Evolutionary conservation across 345 rosid genomes (phyloP), one percentile per base, ranked within the genome.

Genomic region (Trapa bicornis): DNA sequence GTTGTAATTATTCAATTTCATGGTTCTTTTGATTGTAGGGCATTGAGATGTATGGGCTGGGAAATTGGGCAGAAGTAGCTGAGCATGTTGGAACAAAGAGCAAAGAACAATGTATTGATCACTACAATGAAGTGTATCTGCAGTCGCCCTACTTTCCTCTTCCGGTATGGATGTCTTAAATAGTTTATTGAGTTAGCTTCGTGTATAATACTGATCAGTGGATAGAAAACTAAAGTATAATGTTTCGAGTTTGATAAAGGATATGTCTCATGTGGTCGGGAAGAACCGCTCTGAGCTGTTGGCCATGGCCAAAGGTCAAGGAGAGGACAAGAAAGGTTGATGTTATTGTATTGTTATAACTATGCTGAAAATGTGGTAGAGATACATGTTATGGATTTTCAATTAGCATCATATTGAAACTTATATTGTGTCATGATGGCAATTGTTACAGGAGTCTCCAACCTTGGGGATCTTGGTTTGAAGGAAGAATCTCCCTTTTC

Each of bases 51-150:
- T 91, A 91, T 81, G 99, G 99, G 71, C 75, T 94, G 68, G 95
- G 99, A 38, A 94, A 94, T 76, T 94, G 99, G 99, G 73, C 89
- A 32, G 99, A 94, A 78, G 86, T 91, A 17, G 95, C 95, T 1
- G 99, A 91, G 82, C 99, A 94, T 77, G 99, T 94, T 29, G 99
- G 99, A 65, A 94, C 97, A 17, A 94, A 94, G 87, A 86, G 76
- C 79, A 94, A 91, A 86, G 93, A 89, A 76, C 75, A 71, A 65
- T 94, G 99, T 72, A 85, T 94, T 65, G 89, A 87, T 47, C 99
- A 94, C 81, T 91, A 86, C 63, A 71, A 50, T 12, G 81, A 79
- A 76, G 81, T 86, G 43, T 94, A 94, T 77, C 79, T 89, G 87
- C 85, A 82, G 72, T 94, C 99, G 35, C 87, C 85, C 1, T 80